phyloP scores from a whole-genome alignment of 1,284 basidiomycete genomes.

The Fistulinella staudtii region DNA sequence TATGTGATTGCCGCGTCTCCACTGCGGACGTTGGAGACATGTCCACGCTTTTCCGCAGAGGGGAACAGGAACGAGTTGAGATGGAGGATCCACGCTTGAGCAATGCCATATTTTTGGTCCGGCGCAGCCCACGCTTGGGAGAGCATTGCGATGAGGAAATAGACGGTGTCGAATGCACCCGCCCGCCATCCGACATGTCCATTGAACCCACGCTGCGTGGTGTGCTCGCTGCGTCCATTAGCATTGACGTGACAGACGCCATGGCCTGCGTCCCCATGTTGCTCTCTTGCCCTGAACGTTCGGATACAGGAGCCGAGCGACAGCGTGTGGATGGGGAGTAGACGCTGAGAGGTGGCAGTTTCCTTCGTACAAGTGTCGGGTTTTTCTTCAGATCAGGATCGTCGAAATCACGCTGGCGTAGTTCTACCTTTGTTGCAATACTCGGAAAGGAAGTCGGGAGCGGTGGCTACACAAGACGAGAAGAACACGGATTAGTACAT shows the following conservation, averaged over 20 bases:
- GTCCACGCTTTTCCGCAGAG: slow-evolving; percentile 21
- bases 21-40: slow-evolving; percentile 13
- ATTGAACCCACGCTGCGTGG: slow-evolving; percentile 20
- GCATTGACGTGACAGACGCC: slow-evolving; percentile 21
- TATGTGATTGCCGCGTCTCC: slow-evolving; percentile 20
- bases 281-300: slow-evolving; percentile 5
- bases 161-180: slow-evolving; percentile 20
- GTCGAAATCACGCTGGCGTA: slow-evolving; percentile 10
- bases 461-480: slow-evolving; percentile 21
- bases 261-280: slow-evolving; percentile 9
- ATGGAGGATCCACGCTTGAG: slow-evolving; percentile 38
- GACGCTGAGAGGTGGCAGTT: slow-evolving; percentile 21
- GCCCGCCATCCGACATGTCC: slow-evolving; percentile 13
- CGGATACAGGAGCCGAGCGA: slow-evolving; percentile 14
- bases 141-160: slow-evolving; percentile 24
- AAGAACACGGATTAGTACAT: slow-evolving; percentile 16
- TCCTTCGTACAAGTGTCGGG: slow-evolving; percentile 13
- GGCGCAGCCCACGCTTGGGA: slow-evolving; percentile 36
- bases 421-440: slow-evolving; percentile 9
- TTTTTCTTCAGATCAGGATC: slow-evolving; percentile 12
- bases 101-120: slow-evolving; percentile 36
- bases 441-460: slow-evolving; percentile 16
- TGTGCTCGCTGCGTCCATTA: slow-evolving; percentile 20
- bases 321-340: slow-evolving; percentile 10
- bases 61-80: slow-evolving; percentile 36